A percentile compares a stretch with the other conserved stretches of the same genome.
Evolutionary conservation across 257 asterid species (phyloP).

Genomic region (Anisodus tanguticus): DNA sequence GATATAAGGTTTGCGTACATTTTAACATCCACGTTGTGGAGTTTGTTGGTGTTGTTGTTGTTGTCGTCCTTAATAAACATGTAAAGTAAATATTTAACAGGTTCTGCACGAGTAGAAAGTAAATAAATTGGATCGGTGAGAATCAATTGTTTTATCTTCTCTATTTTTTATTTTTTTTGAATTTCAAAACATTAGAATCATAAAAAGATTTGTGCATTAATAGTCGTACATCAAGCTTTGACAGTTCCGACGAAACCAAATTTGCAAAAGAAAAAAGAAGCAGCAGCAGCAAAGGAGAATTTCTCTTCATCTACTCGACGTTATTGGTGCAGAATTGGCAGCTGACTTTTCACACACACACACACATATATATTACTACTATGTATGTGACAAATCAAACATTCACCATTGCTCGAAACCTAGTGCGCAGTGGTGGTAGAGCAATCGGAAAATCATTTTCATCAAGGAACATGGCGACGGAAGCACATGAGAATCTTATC

Average conservation of each 20-base stretch:
- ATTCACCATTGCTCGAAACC: not conserved
- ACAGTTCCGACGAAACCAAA: not conserved
- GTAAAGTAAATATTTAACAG: too few species aligned
- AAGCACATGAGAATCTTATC: constrained; percentile 64
- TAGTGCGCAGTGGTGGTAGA: constrained; percentile 2
- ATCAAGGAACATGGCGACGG: constrained; percentile 61
- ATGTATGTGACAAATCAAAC: constrained; percentile 25
- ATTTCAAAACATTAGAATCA: too few species aligned
- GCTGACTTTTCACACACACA: constrained; percentile 10
- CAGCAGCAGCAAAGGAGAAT: not conserved
- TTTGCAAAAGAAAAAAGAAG: constrained; percentile 1
- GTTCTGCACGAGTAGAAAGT: too few species aligned
- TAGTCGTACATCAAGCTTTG: not conserved
- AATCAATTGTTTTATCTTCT: too few species aligned
- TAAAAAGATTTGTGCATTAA: too few species aligned
- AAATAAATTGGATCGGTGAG: too few species aligned
- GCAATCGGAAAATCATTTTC: constrained; percentile 8
- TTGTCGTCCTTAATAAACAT: too few species aligned
- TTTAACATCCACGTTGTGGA: too few species aligned
- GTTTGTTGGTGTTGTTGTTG: too few species aligned
- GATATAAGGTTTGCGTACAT: too few species aligned
- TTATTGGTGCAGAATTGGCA: not conserved
- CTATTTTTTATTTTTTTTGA: too few species aligned
- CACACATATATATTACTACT: not conserved
- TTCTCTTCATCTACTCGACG: not conserved